Evolutionary conservation across 1,284 basidiomycete genomes (phyloP).

Genomic region (Ceratobasidium sp.): DNA sequence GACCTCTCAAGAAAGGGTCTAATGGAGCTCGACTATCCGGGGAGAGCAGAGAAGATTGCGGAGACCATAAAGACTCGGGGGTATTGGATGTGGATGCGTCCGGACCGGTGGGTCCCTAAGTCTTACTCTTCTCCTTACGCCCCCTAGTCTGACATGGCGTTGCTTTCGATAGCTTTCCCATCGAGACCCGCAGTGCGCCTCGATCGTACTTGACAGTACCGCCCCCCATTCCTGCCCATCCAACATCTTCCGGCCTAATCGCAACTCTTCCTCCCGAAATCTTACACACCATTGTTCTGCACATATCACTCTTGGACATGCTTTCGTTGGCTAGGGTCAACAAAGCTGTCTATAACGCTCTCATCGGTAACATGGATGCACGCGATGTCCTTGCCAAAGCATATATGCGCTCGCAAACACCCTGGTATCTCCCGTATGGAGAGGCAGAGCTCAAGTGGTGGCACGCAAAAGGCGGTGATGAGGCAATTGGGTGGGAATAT

Average conservation of each 20-base stretch:
- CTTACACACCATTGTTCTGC: neutral
- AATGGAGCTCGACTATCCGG: neutral
- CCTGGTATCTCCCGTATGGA: constrained; percentile 26
- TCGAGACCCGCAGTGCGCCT: neutral
- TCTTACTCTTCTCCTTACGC: neutral
- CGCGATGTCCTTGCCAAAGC: constrained; percentile 20
- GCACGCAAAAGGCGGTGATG: constrained; percentile 21
- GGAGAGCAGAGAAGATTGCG: constrained; percentile 21
- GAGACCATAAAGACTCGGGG: constrained; percentile 14
- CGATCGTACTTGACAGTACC: neutral
- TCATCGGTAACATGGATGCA: neutral
- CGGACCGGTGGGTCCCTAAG: constrained; percentile 18
- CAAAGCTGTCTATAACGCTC: neutral
- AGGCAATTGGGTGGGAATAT: constrained; percentile 37
- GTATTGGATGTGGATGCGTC: constrained; percentile 43
- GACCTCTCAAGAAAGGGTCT: neutral
- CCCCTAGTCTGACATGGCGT: neutral
- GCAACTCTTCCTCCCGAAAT: constrained; percentile 15
- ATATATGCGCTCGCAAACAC: constrained; percentile 30
- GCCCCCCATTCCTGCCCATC: neutral
- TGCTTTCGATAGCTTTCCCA: neutral
- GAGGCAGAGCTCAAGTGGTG: constrained; percentile 29
- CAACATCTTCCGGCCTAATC: neutral
- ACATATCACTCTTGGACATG: constrained; percentile 20
- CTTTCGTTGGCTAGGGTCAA: constrained; percentile 1